Evolutionary conservation across 306 rosid genomes (phyloP).

Genomic region (Delonix regia): DNA sequence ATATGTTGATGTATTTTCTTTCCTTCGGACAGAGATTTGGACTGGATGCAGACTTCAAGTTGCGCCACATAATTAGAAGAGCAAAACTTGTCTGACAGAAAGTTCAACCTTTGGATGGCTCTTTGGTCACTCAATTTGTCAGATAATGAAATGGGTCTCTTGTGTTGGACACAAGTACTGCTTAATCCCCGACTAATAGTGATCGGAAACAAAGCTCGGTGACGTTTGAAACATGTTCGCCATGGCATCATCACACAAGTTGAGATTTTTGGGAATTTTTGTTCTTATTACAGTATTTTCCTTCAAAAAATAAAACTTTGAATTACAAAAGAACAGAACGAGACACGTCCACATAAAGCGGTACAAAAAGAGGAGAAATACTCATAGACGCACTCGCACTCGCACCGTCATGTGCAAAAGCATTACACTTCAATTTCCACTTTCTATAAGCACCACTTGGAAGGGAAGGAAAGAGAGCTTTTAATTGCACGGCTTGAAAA

Average conservation of each 20-base stretch:
- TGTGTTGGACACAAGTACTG: neutral
- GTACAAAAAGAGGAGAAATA: neutral
- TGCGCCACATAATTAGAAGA: conserved; percentile 11
- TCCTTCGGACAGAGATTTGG: conserved; percentile 31
- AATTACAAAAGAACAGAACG: neutral
- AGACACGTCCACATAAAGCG: neutral
- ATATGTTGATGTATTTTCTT: conserved; percentile 21
- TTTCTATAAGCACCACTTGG: neutral
- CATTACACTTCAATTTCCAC: neutral
- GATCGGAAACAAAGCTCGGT: conserved; percentile 1
- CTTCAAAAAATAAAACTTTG: neutral
- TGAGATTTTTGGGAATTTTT: neutral
- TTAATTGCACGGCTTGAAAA: neutral
- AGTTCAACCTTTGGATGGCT: neutral
- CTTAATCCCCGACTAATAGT: neutral
- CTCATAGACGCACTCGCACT: neutral
- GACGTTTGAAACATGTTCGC: conserved; percentile 10
- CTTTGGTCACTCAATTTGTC: neutral
- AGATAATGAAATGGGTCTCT: neutral
- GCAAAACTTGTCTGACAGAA: neutral
- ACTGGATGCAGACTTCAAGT: conserved; percentile 33
- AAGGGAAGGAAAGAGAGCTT: neutral
- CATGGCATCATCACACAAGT: neutral
- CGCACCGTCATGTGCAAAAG: neutral
- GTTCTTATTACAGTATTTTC: neutral